phyloP scores from a whole-genome alignment of 2,329 filamentous ascomycete species.

The Ophiostoma tasmaniense region DNA sequence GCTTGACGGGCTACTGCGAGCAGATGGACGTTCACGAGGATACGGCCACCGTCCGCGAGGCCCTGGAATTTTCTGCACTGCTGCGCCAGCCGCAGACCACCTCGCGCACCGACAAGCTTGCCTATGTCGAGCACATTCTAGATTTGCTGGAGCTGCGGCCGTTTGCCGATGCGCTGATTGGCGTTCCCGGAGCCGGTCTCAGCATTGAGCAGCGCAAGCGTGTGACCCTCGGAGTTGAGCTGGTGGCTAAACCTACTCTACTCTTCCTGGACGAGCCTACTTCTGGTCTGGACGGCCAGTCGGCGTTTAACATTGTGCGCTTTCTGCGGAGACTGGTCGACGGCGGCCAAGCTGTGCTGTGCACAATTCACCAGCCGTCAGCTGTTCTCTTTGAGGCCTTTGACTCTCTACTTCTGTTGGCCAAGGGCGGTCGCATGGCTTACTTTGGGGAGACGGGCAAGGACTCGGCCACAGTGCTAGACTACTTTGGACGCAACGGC shows the following conservation, averaged over 20 bases:
- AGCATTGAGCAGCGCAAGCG: constrained; percentile 65
- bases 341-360: constrained; percentile 82
- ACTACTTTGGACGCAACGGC: constrained; percentile 69
- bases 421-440: constrained; percentile 65
- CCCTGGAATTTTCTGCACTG: constrained; percentile 74
- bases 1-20: constrained; percentile 85
- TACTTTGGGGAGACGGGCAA: constrained; percentile 70
- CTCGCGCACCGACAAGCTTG: constrained; percentile 69
- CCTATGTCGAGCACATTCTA: constrained; percentile 86
- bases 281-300: constrained; percentile 86
- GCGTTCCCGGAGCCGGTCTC: constrained; percentile 79
- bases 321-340: constrained; percentile 84
- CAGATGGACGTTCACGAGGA: constrained; percentile 85
- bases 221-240: constrained; percentile 69
- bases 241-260: constrained; percentile 82
- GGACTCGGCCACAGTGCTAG: constrained; percentile 57
- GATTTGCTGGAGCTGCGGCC: constrained; percentile 83
- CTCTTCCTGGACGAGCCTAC: constrained; percentile 94
- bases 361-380: constrained; percentile 95
- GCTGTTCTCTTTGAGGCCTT: constrained; percentile 92
- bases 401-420: constrained; percentile 71
- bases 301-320: constrained; percentile 84
- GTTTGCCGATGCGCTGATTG: constrained; percentile 83
- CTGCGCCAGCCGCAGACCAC: constrained; percentile 73
- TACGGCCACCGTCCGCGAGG: constrained; percentile 81